Base-by-base conservation (phyloP, 2,329 filamentous ascomycete species). In the Mycocentrospora acerina region DNA sequence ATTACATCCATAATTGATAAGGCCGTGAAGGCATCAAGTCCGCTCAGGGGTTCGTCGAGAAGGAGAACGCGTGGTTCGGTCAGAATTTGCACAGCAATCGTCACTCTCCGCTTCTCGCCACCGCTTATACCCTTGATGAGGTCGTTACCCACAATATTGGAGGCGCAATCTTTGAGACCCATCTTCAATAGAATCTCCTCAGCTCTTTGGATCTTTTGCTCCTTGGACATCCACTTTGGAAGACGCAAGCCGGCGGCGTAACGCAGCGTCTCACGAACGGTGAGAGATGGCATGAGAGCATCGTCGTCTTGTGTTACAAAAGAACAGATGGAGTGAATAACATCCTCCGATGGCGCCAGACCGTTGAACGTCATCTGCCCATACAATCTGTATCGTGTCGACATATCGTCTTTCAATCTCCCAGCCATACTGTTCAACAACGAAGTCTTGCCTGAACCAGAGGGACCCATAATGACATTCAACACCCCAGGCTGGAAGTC, bases 291-390 rank as follows among this genome's bases (percentile, higher is more conserved):
- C 6, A 90, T 72, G 2, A 90, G 70, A 1, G 84, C 86, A 52
- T 89, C 85, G 40, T 90, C 86, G 42, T 89, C 85, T 49, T 90
- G 86, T 15, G 83, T 87, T 6, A 90, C 86, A 45, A 88, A 90
- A 0, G 85, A 88, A 28, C 83, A 85, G 0, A 88, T 77, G 0
- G 85, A 86, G 19, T 83, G 76, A 24, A 90, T 75, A 3, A 90
- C 85, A 0, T 80, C 77, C 34, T 81, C 76, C 0, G 84, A 85
- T 0, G 86, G 86, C 1, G 77, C 68, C 1, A 84, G 79, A 0
- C 79, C 81, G 51, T 90, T 90, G 60, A 89, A 88, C 0, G 77
- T 75, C 61, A 90, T 77, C 30, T 73, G 75, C 0, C 86, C 86
- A 4, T 71, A 73, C 3, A 78, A 71, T 4, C 69, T 72, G 54